phyloP scores from a whole-genome alignment of 2,329 filamentous ascomycete genomes.

The Botrytis tulipae region DNA sequence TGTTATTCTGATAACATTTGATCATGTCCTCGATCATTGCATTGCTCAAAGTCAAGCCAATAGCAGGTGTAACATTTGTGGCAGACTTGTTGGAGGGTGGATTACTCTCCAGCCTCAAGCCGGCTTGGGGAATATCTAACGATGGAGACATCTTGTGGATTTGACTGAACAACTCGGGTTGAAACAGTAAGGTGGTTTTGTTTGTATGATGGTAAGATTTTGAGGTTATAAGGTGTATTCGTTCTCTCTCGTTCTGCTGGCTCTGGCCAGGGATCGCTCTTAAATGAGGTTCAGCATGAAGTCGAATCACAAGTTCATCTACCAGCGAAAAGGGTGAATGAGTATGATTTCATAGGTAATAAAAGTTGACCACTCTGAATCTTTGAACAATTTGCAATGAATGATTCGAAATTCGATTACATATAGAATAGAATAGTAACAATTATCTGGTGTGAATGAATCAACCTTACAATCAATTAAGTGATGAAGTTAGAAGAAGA shows the following conservation, averaged over 20 bases:
- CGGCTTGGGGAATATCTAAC: constrained; percentile 16
- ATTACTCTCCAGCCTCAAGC: constrained; percentile 19
- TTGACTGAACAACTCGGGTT: neutral
- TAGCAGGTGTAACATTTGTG: constrained; percentile 11
- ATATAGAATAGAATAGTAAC: neutral
- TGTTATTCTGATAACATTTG: constrained; percentile 55
- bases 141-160: constrained; percentile 16
- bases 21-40: constrained; percentile 62
- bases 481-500: constrained; percentile 17
- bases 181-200: neutral
- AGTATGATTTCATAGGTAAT: neutral
- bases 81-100: constrained; percentile 17
- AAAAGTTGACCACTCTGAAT: neutral
- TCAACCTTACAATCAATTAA: constrained; percentile 4
- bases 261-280: constrained; percentile 8
- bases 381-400: constrained; percentile 4
- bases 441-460: constrained; percentile 5
- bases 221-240: neutral
- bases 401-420: neutral
- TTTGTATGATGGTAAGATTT: constrained; percentile 1
- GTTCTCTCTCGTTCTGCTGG: constrained; percentile 9
- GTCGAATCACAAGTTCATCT: constrained; percentile 16
- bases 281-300: constrained; percentile 21
- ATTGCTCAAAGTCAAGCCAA: constrained; percentile 57
- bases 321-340: constrained; percentile 11